A percentile compares a stretch with the other conserved stretches of the same genome.
Evolutionary conservation across 306 rosid genomes (phyloP).

Genomic region (Citrullus amarus): DNA sequence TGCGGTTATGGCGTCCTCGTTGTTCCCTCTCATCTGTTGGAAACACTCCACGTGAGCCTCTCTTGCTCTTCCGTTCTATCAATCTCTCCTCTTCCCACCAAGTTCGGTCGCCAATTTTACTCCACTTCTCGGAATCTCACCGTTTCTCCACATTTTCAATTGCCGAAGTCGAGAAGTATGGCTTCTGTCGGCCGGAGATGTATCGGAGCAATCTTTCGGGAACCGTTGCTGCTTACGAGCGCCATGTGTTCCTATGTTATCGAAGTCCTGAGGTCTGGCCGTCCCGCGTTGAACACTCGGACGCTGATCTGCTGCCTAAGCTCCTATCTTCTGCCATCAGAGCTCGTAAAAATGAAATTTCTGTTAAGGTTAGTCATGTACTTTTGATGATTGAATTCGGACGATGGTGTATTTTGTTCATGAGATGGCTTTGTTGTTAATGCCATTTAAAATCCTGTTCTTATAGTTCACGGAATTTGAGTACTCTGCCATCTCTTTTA

Average conservation of each 20-base stretch:
- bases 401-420: background rate
- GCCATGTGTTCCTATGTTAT: slow-evolving; percentile 84
- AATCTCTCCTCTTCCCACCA: background rate
- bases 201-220: slow-evolving; percentile 49
- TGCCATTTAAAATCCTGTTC: background rate
- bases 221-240: slow-evolving; percentile 58
- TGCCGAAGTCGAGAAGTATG: slow-evolving; percentile 40
- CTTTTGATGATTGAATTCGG: background rate
- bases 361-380: slow-evolving; percentile 8
- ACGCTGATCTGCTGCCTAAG: slow-evolving; percentile 60
- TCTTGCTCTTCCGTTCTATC: background rate
- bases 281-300: slow-evolving; percentile 53
- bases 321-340: slow-evolving; percentile 33
- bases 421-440: background rate
- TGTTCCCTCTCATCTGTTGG: slow-evolving; percentile 5
- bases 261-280: slow-evolving; percentile 62
- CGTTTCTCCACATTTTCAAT: background rate
- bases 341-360: slow-evolving; percentile 42
- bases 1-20: slow-evolving; percentile 19
- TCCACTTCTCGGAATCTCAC: slow-evolving; percentile 26
- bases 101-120: background rate
- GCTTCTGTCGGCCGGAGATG: slow-evolving; percentile 82
- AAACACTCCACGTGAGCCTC: background rate
- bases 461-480: background rate
- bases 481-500: background rate